These are phyloP conservation scores for Dothideomycetes sp. DNA, from an alignment of 2,329 filamentous ascomycete species.

Conservation along the genomic window DNA sequence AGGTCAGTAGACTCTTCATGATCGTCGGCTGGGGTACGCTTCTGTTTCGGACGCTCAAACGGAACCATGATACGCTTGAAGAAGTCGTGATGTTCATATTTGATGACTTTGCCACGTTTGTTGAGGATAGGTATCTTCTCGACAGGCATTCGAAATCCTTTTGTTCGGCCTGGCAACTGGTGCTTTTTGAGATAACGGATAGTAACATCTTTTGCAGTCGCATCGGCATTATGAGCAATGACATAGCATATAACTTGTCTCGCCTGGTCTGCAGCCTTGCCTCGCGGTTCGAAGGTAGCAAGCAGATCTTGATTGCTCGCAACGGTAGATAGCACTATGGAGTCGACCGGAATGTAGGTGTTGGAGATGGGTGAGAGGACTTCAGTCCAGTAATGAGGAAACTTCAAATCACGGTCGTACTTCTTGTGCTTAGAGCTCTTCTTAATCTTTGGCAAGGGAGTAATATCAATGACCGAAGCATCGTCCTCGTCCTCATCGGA, in stretches of 20 bases:
- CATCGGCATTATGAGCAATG: constrained; percentile 71
- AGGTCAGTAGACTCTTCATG: constrained; percentile 71
- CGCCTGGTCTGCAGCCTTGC: constrained; percentile 70
- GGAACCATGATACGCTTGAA: constrained; percentile 70
- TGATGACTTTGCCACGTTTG: constrained; percentile 64
- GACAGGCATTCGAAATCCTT: constrained; percentile 66
- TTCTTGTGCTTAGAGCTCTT: constrained; percentile 33
- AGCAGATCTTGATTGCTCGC: constrained; percentile 64
- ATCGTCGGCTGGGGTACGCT: constrained; percentile 63
- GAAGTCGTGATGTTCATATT: constrained; percentile 77
- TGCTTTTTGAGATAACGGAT: constrained; percentile 78
- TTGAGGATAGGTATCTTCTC: constrained; percentile 78
- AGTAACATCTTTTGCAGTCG: constrained; percentile 89
- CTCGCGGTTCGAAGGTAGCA: constrained; percentile 71
- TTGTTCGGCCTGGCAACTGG: constrained; percentile 78
- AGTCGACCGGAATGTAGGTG: constrained; percentile 70
- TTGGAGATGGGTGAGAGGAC: constrained; percentile 73
- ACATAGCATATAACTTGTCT: constrained; percentile 89
- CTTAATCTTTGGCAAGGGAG: constrained; percentile 36
- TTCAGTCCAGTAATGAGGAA: constrained; percentile 90
- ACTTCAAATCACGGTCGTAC: constrained; percentile 69
- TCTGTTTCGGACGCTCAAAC: constrained; percentile 49
- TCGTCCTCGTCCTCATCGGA: constrained; percentile 39
- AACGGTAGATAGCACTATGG: constrained; percentile 58
- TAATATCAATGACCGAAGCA: constrained; percentile 50